Evolutionary conservation across 2,329 filamentous ascomycete genomes (phyloP).

Genomic region (Raffaelea albimanens): DNA sequence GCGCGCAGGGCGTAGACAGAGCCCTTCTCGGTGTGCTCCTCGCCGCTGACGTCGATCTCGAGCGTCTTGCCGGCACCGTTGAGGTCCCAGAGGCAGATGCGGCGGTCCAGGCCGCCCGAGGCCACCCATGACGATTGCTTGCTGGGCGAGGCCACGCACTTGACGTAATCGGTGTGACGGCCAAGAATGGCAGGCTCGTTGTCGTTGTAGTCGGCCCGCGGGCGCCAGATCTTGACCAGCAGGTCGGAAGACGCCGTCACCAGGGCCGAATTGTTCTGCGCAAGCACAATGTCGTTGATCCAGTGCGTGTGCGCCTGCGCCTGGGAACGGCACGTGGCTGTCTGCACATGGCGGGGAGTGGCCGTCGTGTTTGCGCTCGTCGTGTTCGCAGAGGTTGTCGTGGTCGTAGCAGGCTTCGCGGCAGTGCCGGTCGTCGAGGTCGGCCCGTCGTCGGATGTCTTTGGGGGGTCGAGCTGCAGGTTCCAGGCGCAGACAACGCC

Average conservation of each 20-base stretch:
- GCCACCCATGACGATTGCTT: conserved; percentile 70
- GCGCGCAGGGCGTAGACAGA: conserved; percentile 87
- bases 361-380: conserved; percentile 8
- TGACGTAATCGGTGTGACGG: conserved; percentile 92
- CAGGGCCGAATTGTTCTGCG: conserved; percentile 66
- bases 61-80: conserved; percentile 78
- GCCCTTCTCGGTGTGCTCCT: conserved; percentile 80
- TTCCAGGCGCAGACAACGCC: conserved; percentile 96
- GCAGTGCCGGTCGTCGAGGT: conserved; percentile 10
- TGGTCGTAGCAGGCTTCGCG: conserved; percentile 4
- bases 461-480: conserved; percentile 57
- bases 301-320: conserved; percentile 81
- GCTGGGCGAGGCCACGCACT: conserved; percentile 73
- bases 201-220: conserved; percentile 54
- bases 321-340: conserved; percentile 51
- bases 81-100: conserved; percentile 89
- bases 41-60: conserved; percentile 75
- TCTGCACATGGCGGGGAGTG: conserved; percentile 21
- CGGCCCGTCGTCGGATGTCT: neutral
- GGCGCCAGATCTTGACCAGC: conserved; percentile 87
- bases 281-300: conserved; percentile 87
- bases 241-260: conserved; percentile 91
- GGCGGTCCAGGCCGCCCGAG: conserved; percentile 85
- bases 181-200: conserved; percentile 73
- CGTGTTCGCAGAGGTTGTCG: conserved; percentile 18